phyloP scores from a whole-genome alignment of 2,329 filamentous ascomycete species.

The Stagonosporopsis rhizophila region DNA sequence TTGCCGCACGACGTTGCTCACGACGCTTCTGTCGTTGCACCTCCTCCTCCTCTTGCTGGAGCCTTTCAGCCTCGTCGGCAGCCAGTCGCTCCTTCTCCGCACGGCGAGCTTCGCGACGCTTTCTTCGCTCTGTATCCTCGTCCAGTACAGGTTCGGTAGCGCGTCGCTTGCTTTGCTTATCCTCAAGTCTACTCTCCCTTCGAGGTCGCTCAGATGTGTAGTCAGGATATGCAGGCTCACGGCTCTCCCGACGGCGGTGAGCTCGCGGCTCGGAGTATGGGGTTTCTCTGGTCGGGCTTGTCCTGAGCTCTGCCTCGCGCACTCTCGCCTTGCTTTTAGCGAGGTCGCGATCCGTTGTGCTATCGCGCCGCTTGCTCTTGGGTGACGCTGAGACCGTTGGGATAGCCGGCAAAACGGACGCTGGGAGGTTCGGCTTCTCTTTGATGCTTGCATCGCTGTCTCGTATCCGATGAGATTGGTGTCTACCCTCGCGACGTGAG shows the following conservation, averaged over 20 bases:
- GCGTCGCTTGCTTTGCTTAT: slow-evolving; percentile 40
- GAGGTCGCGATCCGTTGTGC: slow-evolving; percentile 41
- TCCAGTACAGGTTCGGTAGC: slow-evolving; percentile 34
- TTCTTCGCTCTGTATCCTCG: slow-evolving; percentile 35
- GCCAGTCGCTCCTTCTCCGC: slow-evolving; percentile 37
- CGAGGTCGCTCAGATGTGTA: slow-evolving; percentile 36
- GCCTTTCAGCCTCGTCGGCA: slow-evolving; percentile 36
- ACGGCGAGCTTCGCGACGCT: slow-evolving; percentile 39
- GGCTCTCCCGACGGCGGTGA: slow-evolving; percentile 36
- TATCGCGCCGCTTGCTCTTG: slow-evolving; percentile 41
- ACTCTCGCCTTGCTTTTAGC: slow-evolving; percentile 28
- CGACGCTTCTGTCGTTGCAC: slow-evolving; percentile 32
- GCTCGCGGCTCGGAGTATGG: slow-evolving; percentile 37
- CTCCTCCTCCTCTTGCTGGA: slow-evolving; percentile 36
- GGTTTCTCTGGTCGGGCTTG: slow-evolving; percentile 33
- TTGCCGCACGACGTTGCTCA: slow-evolving; percentile 38
- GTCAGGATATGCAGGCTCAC: slow-evolving; percentile 40
- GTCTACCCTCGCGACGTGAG: slow-evolving; percentile 31
- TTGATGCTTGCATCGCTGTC: slow-evolving; percentile 42
- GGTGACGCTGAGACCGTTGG: slow-evolving; percentile 30
- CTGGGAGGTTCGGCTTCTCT: slow-evolving; percentile 33
- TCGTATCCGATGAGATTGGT: slow-evolving; percentile 37
- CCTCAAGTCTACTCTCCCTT: slow-evolving; percentile 34
- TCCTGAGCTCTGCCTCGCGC: slow-evolving; percentile 27
- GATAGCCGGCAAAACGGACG: slow-evolving; percentile 27